Percentiles rank a stretch among this genome's conserved stretches.
phyloP scores from a whole-genome alignment of 805 yeast genomes.

The Nakazawaea anatomiae region DNA sequence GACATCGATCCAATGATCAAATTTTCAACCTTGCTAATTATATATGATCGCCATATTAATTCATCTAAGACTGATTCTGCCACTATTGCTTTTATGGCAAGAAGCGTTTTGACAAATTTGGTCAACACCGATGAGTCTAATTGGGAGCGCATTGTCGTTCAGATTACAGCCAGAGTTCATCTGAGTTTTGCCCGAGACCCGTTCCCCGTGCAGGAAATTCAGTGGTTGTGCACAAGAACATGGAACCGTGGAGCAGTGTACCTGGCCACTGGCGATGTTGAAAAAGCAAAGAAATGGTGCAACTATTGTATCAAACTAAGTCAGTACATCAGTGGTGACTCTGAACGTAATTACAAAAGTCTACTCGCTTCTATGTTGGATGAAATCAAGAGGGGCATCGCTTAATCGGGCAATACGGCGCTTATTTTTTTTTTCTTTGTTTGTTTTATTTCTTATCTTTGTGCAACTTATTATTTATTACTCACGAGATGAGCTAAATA shows the following conservation, averaged over 20 bases:
- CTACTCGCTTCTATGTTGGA: slow-evolving; percentile 7
- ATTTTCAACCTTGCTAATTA: slow-evolving; percentile 13
- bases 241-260: slow-evolving; percentile 33
- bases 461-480: no score
- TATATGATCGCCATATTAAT: slow-evolving; percentile 20
- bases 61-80: slow-evolving; percentile 11
- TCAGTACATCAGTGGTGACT: not conserved
- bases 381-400: not conserved
- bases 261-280: slow-evolving; percentile 17
- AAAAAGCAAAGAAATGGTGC: slow-evolving; percentile 9
- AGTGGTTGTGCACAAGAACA: slow-evolving; percentile 28
- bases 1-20: slow-evolving; percentile 16
- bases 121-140: not conserved
- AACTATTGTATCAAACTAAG: slow-evolving; percentile 10
- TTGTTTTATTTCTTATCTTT: not conserved
- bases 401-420: not conserved
- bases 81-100: slow-evolving; percentile 23
- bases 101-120: slow-evolving; percentile 16
- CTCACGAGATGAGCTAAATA: not conserved
- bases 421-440: not conserved
- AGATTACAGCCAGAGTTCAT: not conserved
- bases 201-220: slow-evolving; percentile 20
- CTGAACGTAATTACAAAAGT: slow-evolving; percentile 4
- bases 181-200: not conserved
- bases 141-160: not conserved